Evolutionary conservation across 257 asterid species (phyloP), one percentile per base, ranked within the genome.

Genomic region (Rehmannia glutinosa): DNA sequence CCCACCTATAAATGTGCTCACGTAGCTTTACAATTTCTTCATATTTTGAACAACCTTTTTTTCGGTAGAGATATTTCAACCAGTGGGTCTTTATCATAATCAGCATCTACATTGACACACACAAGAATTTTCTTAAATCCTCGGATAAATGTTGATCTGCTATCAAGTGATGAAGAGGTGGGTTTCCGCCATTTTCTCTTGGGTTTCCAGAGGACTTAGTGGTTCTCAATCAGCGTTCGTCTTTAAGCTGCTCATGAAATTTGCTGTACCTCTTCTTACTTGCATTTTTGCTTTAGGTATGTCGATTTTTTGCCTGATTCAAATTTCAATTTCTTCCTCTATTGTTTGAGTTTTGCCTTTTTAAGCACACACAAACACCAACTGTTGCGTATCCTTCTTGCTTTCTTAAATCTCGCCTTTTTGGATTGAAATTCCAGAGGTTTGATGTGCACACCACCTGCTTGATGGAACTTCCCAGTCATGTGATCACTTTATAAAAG

Each of bases 221-320:
- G 62, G 57, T 13, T 70, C 78, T 45, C 71, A 63, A 32, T 76
- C 84, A 16, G 73, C 75, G 7, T 24, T 83, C 70, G 13, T 87
- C 67, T 21, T 76, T 69, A 62, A 51, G 17, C 59, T 78, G 33
- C 49, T 82, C 71, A 80, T 78, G 78, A 76, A 67, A 47, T 57
- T 70, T 50, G 43, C 80, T 43, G 81, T 78, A 12, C 86, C 87
- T 59, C 70, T 87, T 1, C 75, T 82, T 30, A 82, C 90, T 8
- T 86, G 87, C 83, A 17, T 84, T 64, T 74, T 90, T 20, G 91
- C 94, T 59, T 20, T 90, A 28, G 96, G 97, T 84, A 81, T n/a
- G 75, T 67, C 38, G 6, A 20, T 27, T 49, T 32, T 50, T 2
- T 28, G 11, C 17, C 21, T 5, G 51, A 21, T 38, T 50, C 76